Conservation (phyloP, 75 land plant species). For the Sequoia sempervirens region DNA sequence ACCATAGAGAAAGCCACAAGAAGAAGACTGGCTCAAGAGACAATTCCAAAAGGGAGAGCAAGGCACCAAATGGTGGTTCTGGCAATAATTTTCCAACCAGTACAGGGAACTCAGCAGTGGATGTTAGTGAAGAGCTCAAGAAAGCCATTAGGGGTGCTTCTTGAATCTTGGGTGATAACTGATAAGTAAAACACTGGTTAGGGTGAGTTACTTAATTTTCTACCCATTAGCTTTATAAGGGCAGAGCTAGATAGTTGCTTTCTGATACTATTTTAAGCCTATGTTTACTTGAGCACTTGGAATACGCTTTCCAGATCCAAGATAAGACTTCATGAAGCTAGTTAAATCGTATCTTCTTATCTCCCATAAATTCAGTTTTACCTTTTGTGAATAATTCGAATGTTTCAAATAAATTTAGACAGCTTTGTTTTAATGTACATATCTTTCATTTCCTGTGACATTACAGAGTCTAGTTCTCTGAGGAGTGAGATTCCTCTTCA, state of each 20-base stretch:
- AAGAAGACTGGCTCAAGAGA: slow-evolving; percentile 13
- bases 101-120: slow-evolving; percentile 1
- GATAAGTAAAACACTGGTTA: too few species aligned
- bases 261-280: background rate
- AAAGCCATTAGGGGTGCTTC: slow-evolving; percentile 20
- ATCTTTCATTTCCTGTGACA: background rate
- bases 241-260: background rate
- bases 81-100: background rate
- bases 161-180: slow-evolving; percentile 7
- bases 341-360: background rate
- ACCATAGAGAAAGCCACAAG: slow-evolving; percentile 4
- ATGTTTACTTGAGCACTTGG: background rate
- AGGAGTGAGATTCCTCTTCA: background rate
- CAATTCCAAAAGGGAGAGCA: slow-evolving; percentile 2
- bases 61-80: background rate
- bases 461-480: background rate
- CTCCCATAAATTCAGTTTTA: background rate
- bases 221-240: background rate
- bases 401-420: background rate
- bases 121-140: slow-evolving; percentile 20
- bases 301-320: background rate
- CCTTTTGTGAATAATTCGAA: background rate
- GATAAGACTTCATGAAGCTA: background rate
- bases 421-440: background rate
- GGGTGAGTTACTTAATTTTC: background rate